These are phyloP conservation scores for Ammopiptanthus mongolicus DNA, from an alignment of 306 rosid species.

Conservation along the genomic window DNA sequence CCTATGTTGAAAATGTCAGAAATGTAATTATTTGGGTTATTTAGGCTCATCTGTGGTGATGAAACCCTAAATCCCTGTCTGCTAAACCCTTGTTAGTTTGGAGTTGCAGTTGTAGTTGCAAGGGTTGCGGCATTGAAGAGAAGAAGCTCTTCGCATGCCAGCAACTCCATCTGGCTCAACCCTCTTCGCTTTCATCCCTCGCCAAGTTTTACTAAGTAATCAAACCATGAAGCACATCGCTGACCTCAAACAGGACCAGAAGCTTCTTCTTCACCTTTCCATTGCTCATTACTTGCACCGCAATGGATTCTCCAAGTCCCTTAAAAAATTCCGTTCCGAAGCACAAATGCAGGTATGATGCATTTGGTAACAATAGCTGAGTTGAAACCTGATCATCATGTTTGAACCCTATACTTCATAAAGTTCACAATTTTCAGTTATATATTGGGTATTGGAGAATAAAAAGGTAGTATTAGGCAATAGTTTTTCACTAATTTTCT, in stretches of 20 bases:
- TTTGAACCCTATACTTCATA: not conserved
- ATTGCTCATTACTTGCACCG: constrained; percentile 54
- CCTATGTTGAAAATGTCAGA: not conserved
- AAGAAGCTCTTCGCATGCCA: constrained; percentile 41
- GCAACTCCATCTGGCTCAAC: constrained; percentile 30
- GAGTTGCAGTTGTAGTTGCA: not conserved
- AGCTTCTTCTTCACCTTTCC: constrained; percentile 47
- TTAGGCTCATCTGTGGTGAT: not conserved
- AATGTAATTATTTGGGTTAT: not conserved
- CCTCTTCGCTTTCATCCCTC: constrained; percentile 62
- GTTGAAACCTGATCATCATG: too few relatives aligned
- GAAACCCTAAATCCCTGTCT: constrained; percentile 14
- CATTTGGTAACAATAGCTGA: too few relatives aligned
- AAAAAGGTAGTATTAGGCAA: not conserved
- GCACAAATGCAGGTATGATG: constrained; percentile 66
- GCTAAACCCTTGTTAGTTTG: not conserved
- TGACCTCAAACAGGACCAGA: constrained; percentile 20
- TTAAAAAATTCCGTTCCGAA: constrained; percentile 65
- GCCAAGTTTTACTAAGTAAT: constrained; percentile 51
- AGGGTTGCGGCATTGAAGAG: not conserved
- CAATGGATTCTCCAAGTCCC: constrained; percentile 62
- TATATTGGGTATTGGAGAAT: not conserved
- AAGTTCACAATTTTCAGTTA: not conserved
- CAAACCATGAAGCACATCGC: constrained; percentile 37
- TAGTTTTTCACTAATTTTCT: not conserved